Evolutionary conservation across 169 alveolate genomes (phyloP).

Genomic region (Pseudocohnilembus persalinus): DNA sequence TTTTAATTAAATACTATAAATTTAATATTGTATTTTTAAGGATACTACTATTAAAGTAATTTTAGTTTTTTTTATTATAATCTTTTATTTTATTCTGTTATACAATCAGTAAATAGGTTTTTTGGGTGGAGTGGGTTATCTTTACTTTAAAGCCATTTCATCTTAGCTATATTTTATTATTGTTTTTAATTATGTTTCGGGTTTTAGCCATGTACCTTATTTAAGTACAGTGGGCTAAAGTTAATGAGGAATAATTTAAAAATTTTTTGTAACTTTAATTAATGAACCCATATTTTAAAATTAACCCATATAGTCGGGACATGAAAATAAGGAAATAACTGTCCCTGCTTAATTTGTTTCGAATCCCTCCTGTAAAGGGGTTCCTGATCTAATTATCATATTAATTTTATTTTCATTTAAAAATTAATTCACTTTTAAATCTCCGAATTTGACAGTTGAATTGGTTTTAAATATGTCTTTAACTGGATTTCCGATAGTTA

Average conservation of each 20-base stretch:
- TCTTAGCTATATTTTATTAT: constrained; percentile 6
- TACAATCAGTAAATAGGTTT: too few species aligned
- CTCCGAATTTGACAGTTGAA: constrained; percentile 23
- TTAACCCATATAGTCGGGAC: constrained; percentile 10
- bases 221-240: background rate
- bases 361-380: constrained; percentile 98
- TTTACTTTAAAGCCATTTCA: background rate
- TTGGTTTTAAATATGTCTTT: constrained; percentile 33
- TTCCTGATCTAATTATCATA: constrained; percentile 96
- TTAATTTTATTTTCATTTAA: constrained; percentile 80
- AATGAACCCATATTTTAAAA: constrained; percentile 1
- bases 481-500: constrained; percentile 15
- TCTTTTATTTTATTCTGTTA: too few species aligned
- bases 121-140: background rate
- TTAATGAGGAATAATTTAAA: constrained; percentile 1
- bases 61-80: too few species aligned
- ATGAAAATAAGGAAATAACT: constrained; percentile 6
- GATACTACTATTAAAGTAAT: too few species aligned
- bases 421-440: constrained; percentile 75
- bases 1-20: too few species aligned
- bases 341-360: constrained; percentile 96
- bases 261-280: constrained; percentile 12
- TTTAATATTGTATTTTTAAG: too few species aligned
- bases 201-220: constrained; percentile 20
- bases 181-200: constrained; percentile 14